Base-by-base conservation (phyloP, 2,329 filamentous ascomycete species). In the Penicillium sp. region DNA sequence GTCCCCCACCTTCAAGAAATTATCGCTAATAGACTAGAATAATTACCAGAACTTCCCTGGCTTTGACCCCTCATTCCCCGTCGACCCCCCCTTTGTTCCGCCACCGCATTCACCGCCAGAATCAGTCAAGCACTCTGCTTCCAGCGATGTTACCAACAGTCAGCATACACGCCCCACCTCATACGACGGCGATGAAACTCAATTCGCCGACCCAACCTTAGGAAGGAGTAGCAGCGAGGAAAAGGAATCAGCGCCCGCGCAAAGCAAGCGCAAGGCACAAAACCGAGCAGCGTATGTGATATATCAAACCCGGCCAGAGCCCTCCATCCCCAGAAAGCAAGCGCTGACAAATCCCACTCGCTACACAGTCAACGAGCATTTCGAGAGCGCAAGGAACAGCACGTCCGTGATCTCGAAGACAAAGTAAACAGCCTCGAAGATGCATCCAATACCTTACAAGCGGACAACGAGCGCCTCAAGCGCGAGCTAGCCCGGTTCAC, bases 371-470 rank as follows among this genome's bases (percentile, higher is more conserved):
- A 97, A 82, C 88, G 93, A 67, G 93, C 94, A 33, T 97, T 97
- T 75, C 91, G 93, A 59, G 93, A 97, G 76, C 88, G 93, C 65
- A 97, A 97, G 75, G 93, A 97, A 74, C 88, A 87, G 57, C 92
- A 96, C 70, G 92, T 97, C 61, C 92, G 92, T 73, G 92, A 97
- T 60, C 87, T 97, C 25, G 92, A 97, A 76, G 84, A 86, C 56
- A 94, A 96, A 72, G 86, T 97, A 29, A 87, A 85, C 49, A 82
- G 80, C 48, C 85, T 97, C 33, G 89, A 96, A 71, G 85, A 87
- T 58, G 86, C 87, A 49, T 89, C 90, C 50, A 84, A 87, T 54
- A 82, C 84, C 34, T 83, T 94, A 0, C 84, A 87, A 40, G 85
- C 87, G 44, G 92, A 97, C 73, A 97, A 97, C 70, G 90, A 96